phyloP scores from a whole-genome alignment of 805 yeast species.

The Zygosaccharomyces bailii region DNA sequence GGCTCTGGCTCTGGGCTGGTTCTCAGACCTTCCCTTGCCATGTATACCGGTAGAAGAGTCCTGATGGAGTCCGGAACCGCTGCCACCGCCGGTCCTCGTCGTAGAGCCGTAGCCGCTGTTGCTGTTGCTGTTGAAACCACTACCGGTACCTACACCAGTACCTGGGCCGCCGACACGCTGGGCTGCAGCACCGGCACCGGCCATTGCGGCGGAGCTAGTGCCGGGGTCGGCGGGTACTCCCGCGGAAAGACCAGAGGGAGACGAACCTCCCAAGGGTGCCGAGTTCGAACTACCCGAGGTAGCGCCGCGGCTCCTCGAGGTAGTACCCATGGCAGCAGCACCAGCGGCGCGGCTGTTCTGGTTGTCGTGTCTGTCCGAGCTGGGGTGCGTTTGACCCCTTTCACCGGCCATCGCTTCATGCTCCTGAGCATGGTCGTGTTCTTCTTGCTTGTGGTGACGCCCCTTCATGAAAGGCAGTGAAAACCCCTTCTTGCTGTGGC shows the following conservation, averaged over 20 bases:
- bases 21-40: no score
- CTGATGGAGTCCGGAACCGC: no score
- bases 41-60: no score
- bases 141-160: conserved; percentile 2
- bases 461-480: conserved; percentile 3
- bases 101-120: background rate
- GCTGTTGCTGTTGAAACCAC: no score
- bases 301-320: background rate
- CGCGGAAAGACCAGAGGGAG: background rate
- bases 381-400: no score
- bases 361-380: no score
- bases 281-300: no score
- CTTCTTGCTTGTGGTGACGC: background rate
- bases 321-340: background rate
- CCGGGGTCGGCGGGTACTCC: background rate
- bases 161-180: conserved; percentile 5
- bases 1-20: no score
- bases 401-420: no score
- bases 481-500: conserved; percentile 4
- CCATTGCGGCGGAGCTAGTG: conserved; percentile 1
- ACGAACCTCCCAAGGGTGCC: no score
- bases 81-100: background rate
- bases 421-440: background rate
- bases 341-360: no score
- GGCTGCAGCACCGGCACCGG: conserved; percentile 6